phyloP scores from a whole-genome alignment of 257 asterid genomes.

The Solanum chmielewskii region DNA sequence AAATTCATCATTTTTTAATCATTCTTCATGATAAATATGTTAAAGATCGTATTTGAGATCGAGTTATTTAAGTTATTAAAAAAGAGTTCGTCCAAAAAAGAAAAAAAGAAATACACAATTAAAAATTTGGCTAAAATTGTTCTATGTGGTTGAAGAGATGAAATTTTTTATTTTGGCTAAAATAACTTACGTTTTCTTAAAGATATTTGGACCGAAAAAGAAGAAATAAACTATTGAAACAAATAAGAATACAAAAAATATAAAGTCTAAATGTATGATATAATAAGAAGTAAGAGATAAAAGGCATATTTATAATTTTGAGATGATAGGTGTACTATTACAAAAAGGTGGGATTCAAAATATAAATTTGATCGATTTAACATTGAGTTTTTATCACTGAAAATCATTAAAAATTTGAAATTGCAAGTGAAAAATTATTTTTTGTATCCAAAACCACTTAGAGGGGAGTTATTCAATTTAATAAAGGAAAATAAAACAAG shows the following conservation, averaged over 20 bases:
- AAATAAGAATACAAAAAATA: not conserved
- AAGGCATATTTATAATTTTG: no score
- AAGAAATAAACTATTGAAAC: not conserved
- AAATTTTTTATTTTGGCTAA: not conserved
- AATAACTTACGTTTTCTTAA: no score
- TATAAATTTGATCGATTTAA: no score
- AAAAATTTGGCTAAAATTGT: not conserved
- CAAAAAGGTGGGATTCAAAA: no score
- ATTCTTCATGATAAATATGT: not conserved
- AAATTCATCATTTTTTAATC: not conserved
- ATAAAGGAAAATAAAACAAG: rapidly evolving
- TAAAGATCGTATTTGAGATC: not conserved
- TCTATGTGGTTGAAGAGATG: not conserved
- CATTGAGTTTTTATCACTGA: no score
- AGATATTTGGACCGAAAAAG: not conserved
- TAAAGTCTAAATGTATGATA: not conserved
- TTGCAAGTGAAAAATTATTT: no score
- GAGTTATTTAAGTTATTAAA: not conserved
- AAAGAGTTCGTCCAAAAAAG: not conserved
- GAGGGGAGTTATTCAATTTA: no score
- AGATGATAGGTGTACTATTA: no score
- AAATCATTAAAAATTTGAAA: no score
- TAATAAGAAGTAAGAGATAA: no score
- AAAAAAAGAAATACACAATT: not conserved
- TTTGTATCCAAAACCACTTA: no score